Percentiles rank a stretch among this genome's conserved stretches.
phyloP scores from a whole-genome alignment of 495 filamentous ascomycete species.

The Glarea lozoyensis region DNA sequence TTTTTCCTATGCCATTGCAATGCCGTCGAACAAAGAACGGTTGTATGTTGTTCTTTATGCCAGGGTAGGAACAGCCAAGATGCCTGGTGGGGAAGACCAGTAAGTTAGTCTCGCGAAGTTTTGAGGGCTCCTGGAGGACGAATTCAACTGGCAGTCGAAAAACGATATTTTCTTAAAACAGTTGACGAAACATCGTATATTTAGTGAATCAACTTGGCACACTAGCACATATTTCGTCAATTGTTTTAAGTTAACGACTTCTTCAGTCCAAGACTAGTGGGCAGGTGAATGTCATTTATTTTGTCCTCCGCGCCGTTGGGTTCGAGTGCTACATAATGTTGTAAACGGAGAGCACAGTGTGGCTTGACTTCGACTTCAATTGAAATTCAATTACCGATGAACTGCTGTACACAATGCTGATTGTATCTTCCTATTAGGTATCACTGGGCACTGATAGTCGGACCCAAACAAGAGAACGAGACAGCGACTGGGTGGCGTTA shows the following conservation, averaged over 20 bases:
- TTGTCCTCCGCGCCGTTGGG: not conserved
- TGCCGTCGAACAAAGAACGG: slow-evolving; percentile 14
- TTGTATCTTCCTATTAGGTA: slow-evolving; percentile 11
- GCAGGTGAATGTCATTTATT: too few relatives aligned
- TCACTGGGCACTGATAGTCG: slow-evolving; percentile 34
- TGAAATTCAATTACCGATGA: not conserved
- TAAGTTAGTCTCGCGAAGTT: slow-evolving; percentile 2
- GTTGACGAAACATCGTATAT: too few relatives aligned
- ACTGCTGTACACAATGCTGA: not conserved
- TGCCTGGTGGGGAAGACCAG: slow-evolving; percentile 15
- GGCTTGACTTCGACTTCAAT: not conserved
- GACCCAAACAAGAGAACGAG: slow-evolving; percentile 27
- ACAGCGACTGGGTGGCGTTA: slow-evolving; percentile 22
- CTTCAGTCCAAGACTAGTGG: too few relatives aligned
- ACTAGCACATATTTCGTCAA: too few relatives aligned
- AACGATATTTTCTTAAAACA: not conserved
- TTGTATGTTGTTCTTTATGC: slow-evolving; percentile 14
- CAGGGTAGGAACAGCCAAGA: slow-evolving; percentile 7
- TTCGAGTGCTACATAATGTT: not conserved
- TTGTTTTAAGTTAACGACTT: too few relatives aligned
- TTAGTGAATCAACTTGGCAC: too few relatives aligned
- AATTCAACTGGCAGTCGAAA: too few relatives aligned
- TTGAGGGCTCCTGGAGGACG: too few relatives aligned
- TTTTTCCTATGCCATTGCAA: not conserved
- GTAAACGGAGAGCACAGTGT: not conserved